Evolutionary conservation across 2,329 filamentous ascomycete genomes (phyloP).

Genomic region (Hirsutella thompsonii): DNA sequence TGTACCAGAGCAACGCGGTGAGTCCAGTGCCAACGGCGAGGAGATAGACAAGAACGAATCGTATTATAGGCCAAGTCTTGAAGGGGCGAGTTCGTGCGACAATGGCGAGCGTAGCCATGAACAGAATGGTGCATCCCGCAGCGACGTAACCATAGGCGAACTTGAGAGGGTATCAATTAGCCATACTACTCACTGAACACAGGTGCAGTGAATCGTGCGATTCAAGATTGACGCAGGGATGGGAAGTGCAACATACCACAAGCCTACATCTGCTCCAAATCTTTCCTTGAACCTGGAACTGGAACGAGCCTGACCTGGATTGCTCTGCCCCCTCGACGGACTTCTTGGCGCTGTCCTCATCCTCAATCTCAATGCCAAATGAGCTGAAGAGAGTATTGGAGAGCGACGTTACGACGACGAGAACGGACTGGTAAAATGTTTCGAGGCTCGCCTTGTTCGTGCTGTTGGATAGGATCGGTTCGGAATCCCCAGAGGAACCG

Average conservation of each 20-base stretch:
- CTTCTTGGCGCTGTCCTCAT: not conserved
- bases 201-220: too few relatives aligned
- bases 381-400: not conserved
- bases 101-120: not conserved
- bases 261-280: slow-evolving; percentile 15
- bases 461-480: not conserved
- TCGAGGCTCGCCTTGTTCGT: not conserved
- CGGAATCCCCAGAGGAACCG: not conserved
- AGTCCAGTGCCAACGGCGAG: not conserved
- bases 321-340: not conserved
- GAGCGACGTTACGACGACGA: not conserved
- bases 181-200: too few relatives aligned
- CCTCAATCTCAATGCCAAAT: not conserved
- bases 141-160: not conserved
- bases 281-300: slow-evolving; percentile 10
- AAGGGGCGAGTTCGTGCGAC: not conserved
- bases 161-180: not conserved
- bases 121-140: not conserved
- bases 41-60: not conserved
- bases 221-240: too few relatives aligned
- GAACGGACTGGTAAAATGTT: not conserved
- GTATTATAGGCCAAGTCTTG: not conserved
- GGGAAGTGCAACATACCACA: slow-evolving; percentile 11
- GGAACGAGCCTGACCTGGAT: slow-evolving; percentile 7
- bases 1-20: not conserved